Conservation (phyloP, 306 rosid genomes). For the Lotus japonicus region DNA sequence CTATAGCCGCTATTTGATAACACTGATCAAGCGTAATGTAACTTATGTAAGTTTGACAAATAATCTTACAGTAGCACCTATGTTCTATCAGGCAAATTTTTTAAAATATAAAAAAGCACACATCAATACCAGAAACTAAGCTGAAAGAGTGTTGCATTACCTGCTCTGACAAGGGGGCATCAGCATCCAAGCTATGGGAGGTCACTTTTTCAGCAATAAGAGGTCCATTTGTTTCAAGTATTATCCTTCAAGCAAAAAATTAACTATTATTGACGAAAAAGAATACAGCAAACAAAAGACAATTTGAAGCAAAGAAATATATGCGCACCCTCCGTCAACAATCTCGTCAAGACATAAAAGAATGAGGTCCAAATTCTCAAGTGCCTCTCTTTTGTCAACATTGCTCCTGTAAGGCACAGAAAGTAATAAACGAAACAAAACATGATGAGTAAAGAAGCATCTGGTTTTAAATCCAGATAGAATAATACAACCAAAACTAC, state of each 20-base stretch:
- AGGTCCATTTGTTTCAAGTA: constrained; percentile 87
- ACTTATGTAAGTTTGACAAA: background rate
- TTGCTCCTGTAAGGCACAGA: constrained; percentile 51
- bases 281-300: background rate
- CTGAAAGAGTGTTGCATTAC: constrained; percentile 34
- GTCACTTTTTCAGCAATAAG: constrained; percentile 86
- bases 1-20: too few species aligned
- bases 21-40: too few species aligned
- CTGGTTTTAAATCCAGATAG: background rate
- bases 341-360: constrained; percentile 90
- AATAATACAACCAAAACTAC: constrained; percentile 27
- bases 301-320: constrained; percentile 14
- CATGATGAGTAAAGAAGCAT: background rate
- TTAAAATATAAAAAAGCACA: background rate
- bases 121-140: background rate
- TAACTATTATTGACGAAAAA: background rate
- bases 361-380: constrained; percentile 97
- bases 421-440: background rate
- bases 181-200: constrained; percentile 72
- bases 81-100: background rate
- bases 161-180: constrained; percentile 95
- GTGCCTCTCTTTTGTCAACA: constrained; percentile 90
- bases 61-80: background rate
- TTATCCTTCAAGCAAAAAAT: constrained; percentile 36
- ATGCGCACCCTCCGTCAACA: constrained; percentile 79